Percentiles rank a stretch among this genome's conserved stretches.
Conservation (phyloP, 495 filamentous ascomycete species). For the Talaromyces ruber region DNA sequence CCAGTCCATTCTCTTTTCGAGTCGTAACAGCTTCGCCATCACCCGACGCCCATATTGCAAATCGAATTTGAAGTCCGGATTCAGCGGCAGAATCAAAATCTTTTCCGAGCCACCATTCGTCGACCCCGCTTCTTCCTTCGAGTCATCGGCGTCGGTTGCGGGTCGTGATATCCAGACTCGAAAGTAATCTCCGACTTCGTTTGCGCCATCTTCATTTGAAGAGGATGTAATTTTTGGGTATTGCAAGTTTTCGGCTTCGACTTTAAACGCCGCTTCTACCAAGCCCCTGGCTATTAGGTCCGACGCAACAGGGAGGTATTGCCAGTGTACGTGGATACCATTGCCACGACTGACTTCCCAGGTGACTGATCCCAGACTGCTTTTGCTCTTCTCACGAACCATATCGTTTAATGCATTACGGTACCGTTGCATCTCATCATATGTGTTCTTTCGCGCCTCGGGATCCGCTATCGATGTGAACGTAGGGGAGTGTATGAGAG, state of each 20-base stretch:
- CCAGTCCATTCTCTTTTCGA: constrained; percentile 72
- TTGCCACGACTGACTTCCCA: constrained; percentile 77
- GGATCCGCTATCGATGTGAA: constrained; percentile 49
- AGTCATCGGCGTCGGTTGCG: background rate
- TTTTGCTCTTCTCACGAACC: constrained; percentile 36
- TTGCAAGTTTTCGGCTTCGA: constrained; percentile 68
- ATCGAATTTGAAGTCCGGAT: constrained; percentile 47
- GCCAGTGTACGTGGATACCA: constrained; percentile 89
- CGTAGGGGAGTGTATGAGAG: constrained; percentile 67
- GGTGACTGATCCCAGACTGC: constrained; percentile 68
- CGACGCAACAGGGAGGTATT: constrained; percentile 72
- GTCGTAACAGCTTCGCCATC: constrained; percentile 73
- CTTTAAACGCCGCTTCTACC: constrained; percentile 76
- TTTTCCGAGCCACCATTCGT: constrained; percentile 27
- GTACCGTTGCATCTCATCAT: constrained; percentile 73
- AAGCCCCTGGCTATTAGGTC: constrained; percentile 56
- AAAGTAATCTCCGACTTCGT: constrained; percentile 66
- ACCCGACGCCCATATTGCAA: constrained; percentile 67
- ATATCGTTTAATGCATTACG: constrained; percentile 64
- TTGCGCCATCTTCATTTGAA: constrained; percentile 29
- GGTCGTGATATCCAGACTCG: constrained; percentile 70
- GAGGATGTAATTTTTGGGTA: constrained; percentile 45
- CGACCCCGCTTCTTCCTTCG: constrained; percentile 6
- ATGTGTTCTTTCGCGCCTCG: constrained; percentile 45
- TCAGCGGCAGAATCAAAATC: constrained; percentile 42